Evolutionary conservation across 108 stramenopile genomes (phyloP).

Genomic region (Cyclotella kingstonii): DNA sequence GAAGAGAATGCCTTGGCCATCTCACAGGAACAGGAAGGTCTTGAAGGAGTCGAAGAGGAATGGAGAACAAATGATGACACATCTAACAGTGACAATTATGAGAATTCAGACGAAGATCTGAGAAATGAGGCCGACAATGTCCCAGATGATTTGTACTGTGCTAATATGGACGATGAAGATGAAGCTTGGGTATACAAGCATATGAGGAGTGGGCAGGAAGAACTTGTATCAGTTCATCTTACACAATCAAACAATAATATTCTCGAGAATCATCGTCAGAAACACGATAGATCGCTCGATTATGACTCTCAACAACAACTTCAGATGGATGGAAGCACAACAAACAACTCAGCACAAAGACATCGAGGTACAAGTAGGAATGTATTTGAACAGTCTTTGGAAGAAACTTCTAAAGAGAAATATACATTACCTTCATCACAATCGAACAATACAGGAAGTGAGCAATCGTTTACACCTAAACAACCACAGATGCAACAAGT

Average conservation of each 20-base stretch:
- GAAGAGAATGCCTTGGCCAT: slow-evolving; percentile 5
- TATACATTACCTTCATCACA: not conserved
- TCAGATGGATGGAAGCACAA: no score
- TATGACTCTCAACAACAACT: no score
- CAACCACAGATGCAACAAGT: slow-evolving; percentile 20
- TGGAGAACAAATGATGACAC: slow-evolving; percentile 3
- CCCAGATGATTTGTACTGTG: slow-evolving; percentile 33
- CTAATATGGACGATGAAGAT: slow-evolving; percentile 74
- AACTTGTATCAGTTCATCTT: slow-evolving; percentile 32
- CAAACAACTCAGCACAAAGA: no score
- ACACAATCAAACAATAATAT: not conserved
- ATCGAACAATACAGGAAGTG: not conserved
- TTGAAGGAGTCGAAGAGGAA: slow-evolving; percentile 6
- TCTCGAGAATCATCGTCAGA: no score
- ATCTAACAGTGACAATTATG: slow-evolving; percentile 8
- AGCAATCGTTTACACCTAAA: not conserved
- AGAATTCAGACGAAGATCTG: slow-evolving; percentile 14
- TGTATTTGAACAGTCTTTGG: no score
- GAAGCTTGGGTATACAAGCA: slow-evolving; percentile 83
- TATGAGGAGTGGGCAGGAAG: slow-evolving; percentile 59
- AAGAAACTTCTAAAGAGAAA: slow-evolving; percentile 4
- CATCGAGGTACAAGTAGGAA: no score
- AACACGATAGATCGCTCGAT: no score
- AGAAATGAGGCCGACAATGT: not conserved
- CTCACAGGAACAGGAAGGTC: not conserved